Evolutionary conservation across 208 protist species (phyloP), one percentile per base, ranked within the genome.

Genomic region (Acanthamoeba triangularis): DNA sequence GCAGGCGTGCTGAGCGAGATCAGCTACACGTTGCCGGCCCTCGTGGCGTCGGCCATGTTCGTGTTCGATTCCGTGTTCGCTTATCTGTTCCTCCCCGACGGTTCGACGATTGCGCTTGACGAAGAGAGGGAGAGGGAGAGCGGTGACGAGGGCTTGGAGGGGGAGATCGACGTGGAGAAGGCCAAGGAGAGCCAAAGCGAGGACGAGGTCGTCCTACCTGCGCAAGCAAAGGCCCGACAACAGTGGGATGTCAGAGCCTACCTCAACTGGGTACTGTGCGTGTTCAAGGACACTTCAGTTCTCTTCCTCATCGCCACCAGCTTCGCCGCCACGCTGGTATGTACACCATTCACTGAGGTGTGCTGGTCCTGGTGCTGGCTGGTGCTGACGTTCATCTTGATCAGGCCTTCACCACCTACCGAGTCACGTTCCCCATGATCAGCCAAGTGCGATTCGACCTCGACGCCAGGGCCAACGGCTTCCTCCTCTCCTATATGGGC

Each of bases 401-500:
- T 30, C 56, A 90, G 82, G 82, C 56, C 7, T 90, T 90, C 82
- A 90, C 52, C 54, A 90, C 56, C n/a, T 90, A 69, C 25, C 82
- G 56, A 67, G 25, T 44, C 30, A 69, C 52, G 18, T 90, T 90
- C 56, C 47, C 82, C 8, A 67, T 90, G 82, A 90, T 90, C 47
- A 67, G 82, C n/a, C 47, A 90, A 67, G 52, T 69, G 35, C 82
- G 82, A 23, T 90, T 90, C 28, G 82, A 67, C n/a, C 13, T 90
- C 13, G 82, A 90, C 30, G 82, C 82, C 6, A 11, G 56, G 28
- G 49, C 56, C 30, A 90, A 90, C 52, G 82, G 82, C 44, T 59
- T 90, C 52, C 56, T 90, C 33, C 56, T 90, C 30, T 90, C 82
- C 82, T 90, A 90, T 52, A 90, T 90, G 56, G 82, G 82, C 13